Percentiles rank a stretch among this genome's conserved stretches.
These are phyloP conservation scores for Agaricales sp. DNA, from an alignment of 1,284 basidiomycete species.

Conservation along the genomic window DNA sequence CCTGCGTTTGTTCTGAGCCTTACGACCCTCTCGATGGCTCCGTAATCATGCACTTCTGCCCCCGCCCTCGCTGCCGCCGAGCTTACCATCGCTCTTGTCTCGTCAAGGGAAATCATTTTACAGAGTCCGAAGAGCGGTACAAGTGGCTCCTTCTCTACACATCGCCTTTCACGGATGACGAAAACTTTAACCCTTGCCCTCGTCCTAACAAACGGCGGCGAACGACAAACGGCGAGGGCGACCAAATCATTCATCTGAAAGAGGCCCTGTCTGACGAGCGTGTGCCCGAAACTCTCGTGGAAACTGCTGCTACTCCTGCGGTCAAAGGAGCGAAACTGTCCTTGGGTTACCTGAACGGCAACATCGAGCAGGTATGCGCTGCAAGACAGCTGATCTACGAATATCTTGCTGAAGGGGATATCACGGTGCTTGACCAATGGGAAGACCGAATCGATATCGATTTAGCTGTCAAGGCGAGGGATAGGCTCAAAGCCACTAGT, in stretches of 20 bases:
- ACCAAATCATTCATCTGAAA: not conserved
- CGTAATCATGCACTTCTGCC: conserved; percentile 38
- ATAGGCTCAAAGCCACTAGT: not conserved
- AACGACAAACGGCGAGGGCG: not conserved
- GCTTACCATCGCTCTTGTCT: conserved; percentile 35
- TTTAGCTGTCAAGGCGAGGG: conserved; percentile 9
- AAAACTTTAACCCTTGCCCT: conserved; percentile 14
- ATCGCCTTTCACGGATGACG: conserved; percentile 23
- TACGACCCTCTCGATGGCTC: conserved; percentile 29
- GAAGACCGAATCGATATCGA: conserved; percentile 15
- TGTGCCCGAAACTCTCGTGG: conserved; percentile 25
- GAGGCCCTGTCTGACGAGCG: conserved; percentile 12
- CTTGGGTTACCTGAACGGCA: conserved; percentile 32
- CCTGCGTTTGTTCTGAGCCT: conserved; percentile 29
- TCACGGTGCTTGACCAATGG: conserved; percentile 23
- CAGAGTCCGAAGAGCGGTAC: conserved; percentile 12
- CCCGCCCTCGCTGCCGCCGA: conserved; percentile 29
- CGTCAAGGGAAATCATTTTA: conserved; percentile 18
- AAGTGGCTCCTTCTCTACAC: conserved; percentile 17
- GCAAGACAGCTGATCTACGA: conserved; percentile 31
- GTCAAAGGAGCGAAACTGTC: conserved; percentile 27
- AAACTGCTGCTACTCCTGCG: conserved; percentile 34
- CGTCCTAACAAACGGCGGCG: conserved; percentile 13
- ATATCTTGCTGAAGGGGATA: conserved; percentile 14
- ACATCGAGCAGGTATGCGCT: conserved; percentile 27